Evolutionary conservation across 257 asterid species (phyloP).

Genomic region (Cynanchum wilfordii): DNA sequence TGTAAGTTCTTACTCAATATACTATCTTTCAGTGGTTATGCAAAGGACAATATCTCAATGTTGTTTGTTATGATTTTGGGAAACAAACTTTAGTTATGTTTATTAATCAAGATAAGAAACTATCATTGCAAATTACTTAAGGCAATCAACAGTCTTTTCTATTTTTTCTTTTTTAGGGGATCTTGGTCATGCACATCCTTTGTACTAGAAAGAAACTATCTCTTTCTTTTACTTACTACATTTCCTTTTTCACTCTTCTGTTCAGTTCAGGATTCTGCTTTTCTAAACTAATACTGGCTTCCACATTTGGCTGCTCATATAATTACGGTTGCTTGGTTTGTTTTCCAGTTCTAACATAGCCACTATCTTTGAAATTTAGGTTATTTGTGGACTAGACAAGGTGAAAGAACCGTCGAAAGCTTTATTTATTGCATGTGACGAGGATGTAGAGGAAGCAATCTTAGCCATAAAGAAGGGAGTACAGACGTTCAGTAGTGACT

Average conservation of each 20-base stretch:
- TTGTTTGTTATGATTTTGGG: not conserved
- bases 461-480: slow-evolving; percentile 61
- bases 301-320: not conserved
- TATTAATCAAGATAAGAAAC: not conserved
- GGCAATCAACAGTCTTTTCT: not conserved
- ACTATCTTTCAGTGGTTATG: not conserved
- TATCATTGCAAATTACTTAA: no score
- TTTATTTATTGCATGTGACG: slow-evolving; percentile 71
- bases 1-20: slow-evolving; percentile 40
- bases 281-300: not conserved
- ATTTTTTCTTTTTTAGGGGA: not conserved
- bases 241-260: not conserved
- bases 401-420: slow-evolving; percentile 44
- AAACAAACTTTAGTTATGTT: not conserved
- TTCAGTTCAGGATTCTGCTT: not conserved
- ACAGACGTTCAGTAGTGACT: slow-evolving; percentile 64
- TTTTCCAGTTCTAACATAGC: not conserved
- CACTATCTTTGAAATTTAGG: slow-evolving; percentile 30
- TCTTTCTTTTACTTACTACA: not conserved
- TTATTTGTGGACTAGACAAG: slow-evolving; percentile 34
- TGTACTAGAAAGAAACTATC: not conserved
- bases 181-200: not conserved
- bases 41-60: not conserved
- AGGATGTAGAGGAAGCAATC: slow-evolving; percentile 75
- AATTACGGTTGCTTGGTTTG: not conserved